Percentiles rank a stretch among this genome's conserved stretches.
phyloP scores from a whole-genome alignment of 345 rosid genomes.

The Dovyalis caffra region DNA sequence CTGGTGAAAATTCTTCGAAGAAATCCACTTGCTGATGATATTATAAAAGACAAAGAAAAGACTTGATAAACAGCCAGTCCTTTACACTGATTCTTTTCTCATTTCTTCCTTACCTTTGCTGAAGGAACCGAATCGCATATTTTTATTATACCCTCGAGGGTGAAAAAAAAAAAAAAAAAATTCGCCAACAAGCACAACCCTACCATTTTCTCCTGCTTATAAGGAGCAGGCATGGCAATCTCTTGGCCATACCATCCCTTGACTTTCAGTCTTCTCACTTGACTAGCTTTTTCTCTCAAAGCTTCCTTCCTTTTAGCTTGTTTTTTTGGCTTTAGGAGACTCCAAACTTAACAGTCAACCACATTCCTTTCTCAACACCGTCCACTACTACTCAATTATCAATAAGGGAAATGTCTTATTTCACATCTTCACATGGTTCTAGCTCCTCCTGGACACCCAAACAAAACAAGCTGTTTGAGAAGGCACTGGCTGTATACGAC shows the following conservation, averaged over 20 bases:
- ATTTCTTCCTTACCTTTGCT: conserved; percentile 20
- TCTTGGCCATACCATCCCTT: conserved; percentile 36
- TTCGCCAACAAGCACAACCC: conserved; percentile 48
- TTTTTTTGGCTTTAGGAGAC: conserved; percentile 4
- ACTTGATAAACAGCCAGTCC: conserved; percentile 26
- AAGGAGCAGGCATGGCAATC: conserved; percentile 40
- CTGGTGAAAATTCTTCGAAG: conserved; percentile 25
- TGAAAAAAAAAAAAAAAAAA: conserved; percentile 15
- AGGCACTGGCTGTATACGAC: conserved; percentile 75
- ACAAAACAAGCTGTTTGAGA: conserved; percentile 85
- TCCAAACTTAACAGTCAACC: not conserved
- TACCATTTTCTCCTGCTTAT: conserved; percentile 34
- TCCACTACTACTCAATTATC: not conserved
- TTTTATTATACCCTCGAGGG: conserved; percentile 11
- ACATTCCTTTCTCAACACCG: not conserved
- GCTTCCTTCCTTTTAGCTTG: conserved; percentile 9
- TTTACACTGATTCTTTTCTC: conserved; percentile 29
- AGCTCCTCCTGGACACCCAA: conserved; percentile 61
- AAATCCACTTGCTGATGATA: conserved; percentile 29
- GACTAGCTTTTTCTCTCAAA: conserved; percentile 16
- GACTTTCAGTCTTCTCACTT: conserved; percentile 42
- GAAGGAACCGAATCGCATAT: conserved; percentile 43
- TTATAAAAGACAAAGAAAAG: conserved; percentile 30
- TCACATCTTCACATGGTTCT: conserved; percentile 41
- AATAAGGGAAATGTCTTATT: conserved; percentile 15